phyloP scores from a whole-genome alignment of 106 monocot species.

The Triglochin maritima region DNA sequence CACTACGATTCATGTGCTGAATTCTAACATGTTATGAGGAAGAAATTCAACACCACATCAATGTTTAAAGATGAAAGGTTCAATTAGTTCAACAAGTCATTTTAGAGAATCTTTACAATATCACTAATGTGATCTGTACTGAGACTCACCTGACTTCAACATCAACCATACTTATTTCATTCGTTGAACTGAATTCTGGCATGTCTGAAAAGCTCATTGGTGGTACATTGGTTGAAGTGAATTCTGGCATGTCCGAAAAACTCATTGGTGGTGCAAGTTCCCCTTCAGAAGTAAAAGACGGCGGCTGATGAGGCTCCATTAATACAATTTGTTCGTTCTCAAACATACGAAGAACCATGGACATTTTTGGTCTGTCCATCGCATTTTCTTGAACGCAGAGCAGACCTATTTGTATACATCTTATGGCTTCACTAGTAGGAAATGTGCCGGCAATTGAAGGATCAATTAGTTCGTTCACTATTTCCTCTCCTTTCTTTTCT shows the following conservation, averaged over 20 bases:
- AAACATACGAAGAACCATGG: constrained; percentile 30
- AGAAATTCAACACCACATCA: too few species aligned
- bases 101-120: not conserved
- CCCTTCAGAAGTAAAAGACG: constrained; percentile 3
- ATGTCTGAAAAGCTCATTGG: too few species aligned
- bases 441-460: constrained; percentile 16
- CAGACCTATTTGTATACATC: constrained; percentile 40
- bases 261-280: too few species aligned
- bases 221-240: too few species aligned
- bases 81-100: not conserved
- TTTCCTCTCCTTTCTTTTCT: constrained; percentile 7
- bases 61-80: too few species aligned
- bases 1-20: too few species aligned
- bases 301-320: constrained; percentile 17
- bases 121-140: not conserved
- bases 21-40: too few species aligned
- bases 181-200: too few species aligned
- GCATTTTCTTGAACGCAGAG: constrained; percentile 52
- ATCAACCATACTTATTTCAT: too few species aligned
- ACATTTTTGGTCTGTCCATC: constrained; percentile 46
- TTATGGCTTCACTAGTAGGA: constrained; percentile 15
- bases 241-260: too few species aligned
- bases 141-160: too few species aligned
- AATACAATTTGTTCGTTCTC: constrained; percentile 26
- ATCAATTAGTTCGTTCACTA: constrained; percentile 25